These are phyloP conservation scores for Pyrus pyrifolia DNA, from an alignment of 306 rosid species.

Conservation along the genomic window DNA sequence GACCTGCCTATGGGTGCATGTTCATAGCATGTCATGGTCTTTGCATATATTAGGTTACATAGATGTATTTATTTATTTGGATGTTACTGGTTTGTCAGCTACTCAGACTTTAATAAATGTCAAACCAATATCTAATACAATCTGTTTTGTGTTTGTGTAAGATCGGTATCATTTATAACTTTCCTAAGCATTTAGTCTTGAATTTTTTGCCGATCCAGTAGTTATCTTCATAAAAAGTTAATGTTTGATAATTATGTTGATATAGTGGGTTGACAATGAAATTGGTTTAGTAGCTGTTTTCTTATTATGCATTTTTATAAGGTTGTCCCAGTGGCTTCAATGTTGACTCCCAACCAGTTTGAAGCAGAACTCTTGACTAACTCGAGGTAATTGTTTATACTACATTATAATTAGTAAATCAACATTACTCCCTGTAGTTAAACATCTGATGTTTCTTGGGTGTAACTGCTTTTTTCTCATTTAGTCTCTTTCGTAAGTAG, in stretches of 20 bases:
- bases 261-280: background rate
- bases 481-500: background rate
- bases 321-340: conserved; percentile 95
- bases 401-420: conserved; percentile 7
- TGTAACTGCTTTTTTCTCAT: background rate
- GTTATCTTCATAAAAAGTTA: background rate
- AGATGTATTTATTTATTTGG: background rate
- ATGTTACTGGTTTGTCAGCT: conserved; percentile 13
- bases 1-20: background rate
- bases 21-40: background rate
- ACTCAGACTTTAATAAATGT: background rate
- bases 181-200: background rate
- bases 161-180: background rate
- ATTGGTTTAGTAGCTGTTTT: conserved; percentile 7
- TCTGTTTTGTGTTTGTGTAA: background rate
- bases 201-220: background rate
- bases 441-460: background rate
- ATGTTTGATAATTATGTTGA: background rate
- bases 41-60: background rate
- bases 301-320: conserved; percentile 26
- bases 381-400: conserved; percentile 39
- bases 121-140: conserved; percentile 8
- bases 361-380: conserved; percentile 89
- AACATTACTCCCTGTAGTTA: background rate
- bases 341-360: conserved; percentile 97